phyloP scores from a whole-genome alignment of 768 basidiomycete species.

The Termitomyces sp. region DNA sequence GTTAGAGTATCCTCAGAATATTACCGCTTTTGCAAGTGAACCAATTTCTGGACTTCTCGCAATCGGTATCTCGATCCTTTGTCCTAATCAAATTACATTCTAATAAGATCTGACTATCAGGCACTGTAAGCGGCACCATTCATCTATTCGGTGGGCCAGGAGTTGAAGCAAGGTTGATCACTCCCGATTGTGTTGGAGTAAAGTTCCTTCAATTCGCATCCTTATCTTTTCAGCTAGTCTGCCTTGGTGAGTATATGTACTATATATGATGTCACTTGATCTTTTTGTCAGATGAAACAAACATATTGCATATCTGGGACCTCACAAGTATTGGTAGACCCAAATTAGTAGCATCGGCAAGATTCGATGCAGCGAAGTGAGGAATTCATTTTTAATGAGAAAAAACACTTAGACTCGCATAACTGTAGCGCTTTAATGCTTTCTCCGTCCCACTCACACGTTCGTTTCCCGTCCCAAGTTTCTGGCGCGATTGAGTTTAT shows the following conservation, averaged over 20 bases:
- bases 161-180: constrained; percentile 44
- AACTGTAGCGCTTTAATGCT: constrained; percentile 47
- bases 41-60: constrained; percentile 59
- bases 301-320: constrained; percentile 58
- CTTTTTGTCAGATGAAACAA: constrained; percentile 38
- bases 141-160: constrained; percentile 65
- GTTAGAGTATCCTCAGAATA: constrained; percentile 44
- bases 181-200: constrained; percentile 41
- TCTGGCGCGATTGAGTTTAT: constrained; percentile 10
- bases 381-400: constrained; percentile 8
- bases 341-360: constrained; percentile 41
- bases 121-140: constrained; percentile 58
- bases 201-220: constrained; percentile 61
- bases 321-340: constrained; percentile 47
- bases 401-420: neutral
- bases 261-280: neutral
- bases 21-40: constrained; percentile 51
- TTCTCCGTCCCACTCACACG: constrained; percentile 71
- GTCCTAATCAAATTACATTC: neutral
- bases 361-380: constrained; percentile 45
- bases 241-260: constrained; percentile 44
- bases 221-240: constrained; percentile 48
- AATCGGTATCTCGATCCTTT: constrained; percentile 34
- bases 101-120: constrained; percentile 26
- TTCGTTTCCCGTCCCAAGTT: constrained; percentile 25